Evolutionary conservation across 1,284 basidiomycete genomes (phyloP).

Genomic region (Porogramme epimiltina): DNA sequence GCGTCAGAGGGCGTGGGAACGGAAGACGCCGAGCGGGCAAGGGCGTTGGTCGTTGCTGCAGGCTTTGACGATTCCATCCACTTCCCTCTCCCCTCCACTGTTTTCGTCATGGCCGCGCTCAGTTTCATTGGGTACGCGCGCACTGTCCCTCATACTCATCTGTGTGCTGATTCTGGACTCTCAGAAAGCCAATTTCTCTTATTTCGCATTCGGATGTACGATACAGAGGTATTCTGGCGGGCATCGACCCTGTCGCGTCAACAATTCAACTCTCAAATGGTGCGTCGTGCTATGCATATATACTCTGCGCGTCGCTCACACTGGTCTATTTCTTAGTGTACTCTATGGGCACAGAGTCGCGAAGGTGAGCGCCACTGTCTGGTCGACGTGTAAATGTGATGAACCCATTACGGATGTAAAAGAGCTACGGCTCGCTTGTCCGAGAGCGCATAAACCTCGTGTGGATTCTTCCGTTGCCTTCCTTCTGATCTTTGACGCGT

Average conservation of each 20-base stretch:
- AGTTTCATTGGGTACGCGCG: conserved; percentile 72
- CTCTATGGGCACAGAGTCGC: conserved; percentile 87
- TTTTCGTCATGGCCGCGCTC: conserved; percentile 54
- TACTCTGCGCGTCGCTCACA: conserved; percentile 1
- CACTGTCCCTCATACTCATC: not conserved
- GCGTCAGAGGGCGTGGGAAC: conserved; percentile 18
- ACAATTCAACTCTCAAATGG: conserved; percentile 89
- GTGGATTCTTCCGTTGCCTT: conserved; percentile 79
- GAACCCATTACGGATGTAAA: conserved; percentile 69
- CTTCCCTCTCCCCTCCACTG: conserved; percentile 10
- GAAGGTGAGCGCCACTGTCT: conserved; percentile 59
- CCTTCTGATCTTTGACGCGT: conserved; percentile 51
- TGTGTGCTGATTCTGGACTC: conserved; percentile 21
- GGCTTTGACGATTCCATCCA: conserved; percentile 12
- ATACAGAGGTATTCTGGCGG: conserved; percentile 84
- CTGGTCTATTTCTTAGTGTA: conserved; percentile 53
- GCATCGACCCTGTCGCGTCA: conserved; percentile 81
- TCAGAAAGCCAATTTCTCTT: conserved; percentile 87
- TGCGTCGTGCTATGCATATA: conserved; percentile 33
- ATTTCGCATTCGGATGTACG: conserved; percentile 91
- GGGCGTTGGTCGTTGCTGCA: conserved; percentile 21
- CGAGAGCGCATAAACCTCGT: conserved; percentile 71
- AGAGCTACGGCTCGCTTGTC: conserved; percentile 49
- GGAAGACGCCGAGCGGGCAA: conserved; percentile 12
- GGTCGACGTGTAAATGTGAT: conserved; percentile 32